phyloP scores from a whole-genome alignment of 164 flowering plant genomes.

The Berberis thunbergii region DNA sequence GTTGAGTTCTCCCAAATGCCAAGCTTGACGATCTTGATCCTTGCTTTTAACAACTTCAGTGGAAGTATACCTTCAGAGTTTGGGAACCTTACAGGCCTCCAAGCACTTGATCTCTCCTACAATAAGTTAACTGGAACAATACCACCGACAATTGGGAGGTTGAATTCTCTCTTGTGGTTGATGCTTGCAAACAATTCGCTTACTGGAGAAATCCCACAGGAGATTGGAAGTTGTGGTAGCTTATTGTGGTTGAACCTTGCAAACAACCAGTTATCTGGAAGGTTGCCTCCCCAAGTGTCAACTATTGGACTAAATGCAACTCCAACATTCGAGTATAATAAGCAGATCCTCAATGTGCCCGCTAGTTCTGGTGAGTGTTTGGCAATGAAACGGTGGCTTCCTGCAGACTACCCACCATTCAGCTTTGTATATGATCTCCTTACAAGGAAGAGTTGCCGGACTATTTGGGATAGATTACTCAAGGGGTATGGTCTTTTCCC shows the following conservation, averaged over 20 bases:
- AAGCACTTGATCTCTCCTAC: slow-evolving; percentile 78
- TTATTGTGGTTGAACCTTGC: slow-evolving; percentile 84
- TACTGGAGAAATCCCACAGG: slow-evolving; percentile 62
- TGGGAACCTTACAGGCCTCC: slow-evolving; percentile 50
- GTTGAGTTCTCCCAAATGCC: slow-evolving; percentile 45
- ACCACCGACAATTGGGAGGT: slow-evolving; percentile 57
- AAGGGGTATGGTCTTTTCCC: slow-evolving; percentile 69
- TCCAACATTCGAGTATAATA: slow-evolving; percentile 45
- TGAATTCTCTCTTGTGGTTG: slow-evolving; percentile 72
- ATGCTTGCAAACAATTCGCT: slow-evolving; percentile 74
- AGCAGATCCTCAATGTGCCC: slow-evolving; percentile 8
- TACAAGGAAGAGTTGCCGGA: slow-evolving; percentile 59
- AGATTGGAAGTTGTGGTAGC: slow-evolving; percentile 79
- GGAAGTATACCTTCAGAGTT: slow-evolving; percentile 61
- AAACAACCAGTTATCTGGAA: slow-evolving; percentile 56
- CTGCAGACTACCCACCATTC: slow-evolving; percentile 84
- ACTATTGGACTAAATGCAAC: slow-evolving; percentile 42
- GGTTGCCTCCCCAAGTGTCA: slow-evolving; percentile 49
- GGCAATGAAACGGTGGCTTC: slow-evolving; percentile 81
- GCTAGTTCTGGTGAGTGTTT: slow-evolving; percentile 77
- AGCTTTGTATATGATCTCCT: slow-evolving; percentile 61
- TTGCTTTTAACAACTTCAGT: slow-evolving; percentile 49
- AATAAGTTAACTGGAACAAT: slow-evolving; percentile 55
- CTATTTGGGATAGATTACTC: slow-evolving; percentile 53
- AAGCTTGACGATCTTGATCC: slow-evolving; percentile 43